Evolutionary conservation across 306 rosid species (phyloP), one percentile per base, ranked within the genome.

Genomic region (Argentina anserina): DNA sequence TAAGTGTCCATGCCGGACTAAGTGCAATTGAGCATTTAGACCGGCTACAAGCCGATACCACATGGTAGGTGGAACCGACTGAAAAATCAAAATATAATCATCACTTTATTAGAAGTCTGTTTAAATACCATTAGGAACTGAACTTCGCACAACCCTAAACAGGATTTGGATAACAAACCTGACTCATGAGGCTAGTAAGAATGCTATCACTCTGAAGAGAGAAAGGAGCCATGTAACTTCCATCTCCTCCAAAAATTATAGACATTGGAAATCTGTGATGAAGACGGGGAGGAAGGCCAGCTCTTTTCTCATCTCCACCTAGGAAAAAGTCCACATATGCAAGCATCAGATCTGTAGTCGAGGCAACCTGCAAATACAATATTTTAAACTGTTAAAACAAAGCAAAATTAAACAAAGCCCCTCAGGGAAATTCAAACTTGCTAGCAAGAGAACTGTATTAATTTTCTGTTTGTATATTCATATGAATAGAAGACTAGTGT

Each of bases 1-100:
- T 63, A 89, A 77, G 82, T 86, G 92, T 76, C 97, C 99, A 46
- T 79, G 82, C 69, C 87, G 81, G 79, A 88, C 92, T 67, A 91
- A 58, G 79, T 95, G 96, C 21, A 94, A 73, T 77, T 91, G 99
- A 69, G 99, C 97, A 69, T 94, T 91, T 47, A 94, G 87, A 77
- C 99, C 97, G 72, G 99, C 96, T 77, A 91, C 97, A 67, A 94
- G 84, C 61, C 99, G 97, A 76, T 89, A 91, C 99, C 99, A 94
- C 70, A 85, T 87, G 52, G 99, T 94, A 40, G 99, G 87, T 46
- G 97, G 97, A 76, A 94, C 79, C 37, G 89, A 81, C 99, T 94
- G 81, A 59, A 75, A 45, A 65, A 52, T 26, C 64, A 81, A 20
- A 50, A 79, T 3, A 68, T 55, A 69, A 71, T 42, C 61, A 56